A percentile compares a stretch with the other conserved stretches of the same genome.
Evolutionary conservation across 768 basidiomycete genomes (phyloP).

Genomic region (Leccinum boreale): DNA sequence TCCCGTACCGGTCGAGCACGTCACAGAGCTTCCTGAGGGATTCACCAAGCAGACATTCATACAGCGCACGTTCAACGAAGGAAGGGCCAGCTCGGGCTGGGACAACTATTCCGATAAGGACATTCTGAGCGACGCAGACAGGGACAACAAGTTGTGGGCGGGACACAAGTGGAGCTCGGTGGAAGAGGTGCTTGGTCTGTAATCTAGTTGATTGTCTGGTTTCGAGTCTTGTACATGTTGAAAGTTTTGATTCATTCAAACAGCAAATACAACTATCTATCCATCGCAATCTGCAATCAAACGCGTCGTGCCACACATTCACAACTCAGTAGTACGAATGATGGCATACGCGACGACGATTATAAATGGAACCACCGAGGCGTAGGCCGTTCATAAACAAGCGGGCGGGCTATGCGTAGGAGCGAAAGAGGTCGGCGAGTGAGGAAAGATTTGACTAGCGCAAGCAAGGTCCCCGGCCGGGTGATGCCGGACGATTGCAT

Average conservation of each 20-base stretch:
- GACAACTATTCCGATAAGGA: slow-evolving; percentile 29
- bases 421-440: no score
- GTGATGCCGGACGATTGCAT: no score
- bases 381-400: no score
- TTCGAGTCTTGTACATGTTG: not conserved
- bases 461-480: no score
- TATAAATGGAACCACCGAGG: no score
- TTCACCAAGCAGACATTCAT: slow-evolving; percentile 30
- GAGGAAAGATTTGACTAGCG: no score
- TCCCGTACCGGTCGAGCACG: slow-evolving; percentile 20
- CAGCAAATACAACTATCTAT: not conserved
- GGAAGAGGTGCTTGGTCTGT: slow-evolving; percentile 27
- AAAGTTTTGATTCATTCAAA: not conserved
- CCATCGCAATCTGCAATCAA: no score
- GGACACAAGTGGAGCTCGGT: slow-evolving; percentile 34
- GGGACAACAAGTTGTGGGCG: slow-evolving; percentile 31
- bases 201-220: not conserved
- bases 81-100: slow-evolving; percentile 35
- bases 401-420: no score
- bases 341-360: no score
- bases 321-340: not conserved
- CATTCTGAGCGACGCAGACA: slow-evolving; percentile 28
- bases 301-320: no score
- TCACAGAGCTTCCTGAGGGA: slow-evolving; percentile 29
- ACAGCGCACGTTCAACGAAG: slow-evolving; percentile 28